Evolutionary conservation across 116 monocot genomes (phyloP).

Genomic region (Cymodocea nodosa): DNA sequence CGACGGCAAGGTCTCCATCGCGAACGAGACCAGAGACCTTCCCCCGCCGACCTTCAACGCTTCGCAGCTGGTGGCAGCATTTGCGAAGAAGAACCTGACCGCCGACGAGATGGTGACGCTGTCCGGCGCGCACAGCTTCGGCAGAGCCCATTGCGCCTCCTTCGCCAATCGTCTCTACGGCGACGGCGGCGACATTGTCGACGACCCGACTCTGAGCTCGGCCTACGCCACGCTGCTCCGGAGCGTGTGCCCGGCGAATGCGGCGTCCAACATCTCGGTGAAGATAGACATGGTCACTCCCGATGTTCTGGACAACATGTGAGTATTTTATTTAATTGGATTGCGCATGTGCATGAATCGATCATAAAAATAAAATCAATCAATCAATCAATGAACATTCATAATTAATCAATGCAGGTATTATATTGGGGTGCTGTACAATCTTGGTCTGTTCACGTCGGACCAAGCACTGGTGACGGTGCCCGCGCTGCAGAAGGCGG

Average conservation of each 20-base stretch:
- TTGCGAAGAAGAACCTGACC: slow-evolving; percentile 16
- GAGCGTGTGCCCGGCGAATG: slow-evolving; percentile 11
- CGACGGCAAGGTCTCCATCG: slow-evolving; percentile 16
- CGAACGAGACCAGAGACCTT: slow-evolving; percentile 7
- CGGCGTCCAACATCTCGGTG: neutral
- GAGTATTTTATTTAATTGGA: too few relatives aligned
- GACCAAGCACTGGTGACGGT: slow-evolving; percentile 14
- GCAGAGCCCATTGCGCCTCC: slow-evolving; percentile 23
- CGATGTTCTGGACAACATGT: slow-evolving; percentile 15
- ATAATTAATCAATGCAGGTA: too few relatives aligned
- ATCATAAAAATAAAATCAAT: too few relatives aligned
- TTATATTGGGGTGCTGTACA: slow-evolving; percentile 14
- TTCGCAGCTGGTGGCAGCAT: slow-evolving; percentile 2
- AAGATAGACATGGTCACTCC: slow-evolving; percentile 12
- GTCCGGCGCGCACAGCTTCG: slow-evolving; percentile 34
- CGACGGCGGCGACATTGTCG: slow-evolving; percentile 1
- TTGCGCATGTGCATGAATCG: too few relatives aligned
- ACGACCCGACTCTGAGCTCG: slow-evolving; percentile 20
- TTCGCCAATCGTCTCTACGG: slow-evolving; percentile 15
- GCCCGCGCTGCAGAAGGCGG: neutral
- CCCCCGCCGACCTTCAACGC: slow-evolving; percentile 10
- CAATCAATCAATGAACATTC: too few relatives aligned
- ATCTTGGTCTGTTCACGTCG: slow-evolving; percentile 14
- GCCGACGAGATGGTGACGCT: slow-evolving; percentile 27
- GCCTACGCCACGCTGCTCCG: slow-evolving; percentile 15